Evolutionary conservation across 2,329 filamentous ascomycete genomes (phyloP).

Genomic region (Paraphaeosphaeria sporulosa): DNA sequence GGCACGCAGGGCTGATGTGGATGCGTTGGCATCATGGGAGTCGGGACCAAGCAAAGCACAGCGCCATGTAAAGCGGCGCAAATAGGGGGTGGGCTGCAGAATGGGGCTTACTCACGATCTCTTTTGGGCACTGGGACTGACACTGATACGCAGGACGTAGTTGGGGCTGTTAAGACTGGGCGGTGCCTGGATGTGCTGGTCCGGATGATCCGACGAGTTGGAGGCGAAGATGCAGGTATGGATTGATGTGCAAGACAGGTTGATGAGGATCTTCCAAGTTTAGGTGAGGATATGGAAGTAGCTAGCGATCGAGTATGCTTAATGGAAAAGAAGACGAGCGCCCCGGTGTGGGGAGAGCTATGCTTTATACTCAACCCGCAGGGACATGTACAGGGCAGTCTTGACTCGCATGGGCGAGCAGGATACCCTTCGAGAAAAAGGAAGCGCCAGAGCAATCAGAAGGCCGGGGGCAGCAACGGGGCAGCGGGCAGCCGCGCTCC

Average conservation of each 20-base stretch:
- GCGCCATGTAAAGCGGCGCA: constrained; percentile 33
- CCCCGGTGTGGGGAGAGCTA: constrained; percentile 24
- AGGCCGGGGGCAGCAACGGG: constrained; percentile 30
- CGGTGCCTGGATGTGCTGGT: constrained; percentile 25
- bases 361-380: constrained; percentile 35
- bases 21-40: constrained; percentile 40
- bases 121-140: constrained; percentile 22
- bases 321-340: constrained; percentile 16
- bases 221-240: constrained; percentile 23
- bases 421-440: constrained; percentile 38
- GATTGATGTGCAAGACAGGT: constrained; percentile 1
- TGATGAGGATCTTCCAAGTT: constrained; percentile 1
- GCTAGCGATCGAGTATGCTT: constrained; percentile 12
- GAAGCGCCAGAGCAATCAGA: constrained; percentile 26
- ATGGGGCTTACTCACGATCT: constrained; percentile 41
- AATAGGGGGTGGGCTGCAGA: constrained; percentile 35
- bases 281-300: constrained; percentile 11
- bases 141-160: constrained; percentile 20
- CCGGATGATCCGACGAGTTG: constrained; percentile 29
- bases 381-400: constrained; percentile 24
- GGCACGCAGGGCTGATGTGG: constrained; percentile 38
- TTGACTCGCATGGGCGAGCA: constrained; percentile 39
- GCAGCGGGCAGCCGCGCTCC: constrained; percentile 42
- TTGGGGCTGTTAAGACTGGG: constrained; percentile 27
- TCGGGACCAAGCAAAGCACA: constrained; percentile 27